Percentiles rank a stretch among this genome's conserved stretches.
Conservation (phyloP, 2,329 filamentous ascomycete species). For the Sporothrix phasma region DNA sequence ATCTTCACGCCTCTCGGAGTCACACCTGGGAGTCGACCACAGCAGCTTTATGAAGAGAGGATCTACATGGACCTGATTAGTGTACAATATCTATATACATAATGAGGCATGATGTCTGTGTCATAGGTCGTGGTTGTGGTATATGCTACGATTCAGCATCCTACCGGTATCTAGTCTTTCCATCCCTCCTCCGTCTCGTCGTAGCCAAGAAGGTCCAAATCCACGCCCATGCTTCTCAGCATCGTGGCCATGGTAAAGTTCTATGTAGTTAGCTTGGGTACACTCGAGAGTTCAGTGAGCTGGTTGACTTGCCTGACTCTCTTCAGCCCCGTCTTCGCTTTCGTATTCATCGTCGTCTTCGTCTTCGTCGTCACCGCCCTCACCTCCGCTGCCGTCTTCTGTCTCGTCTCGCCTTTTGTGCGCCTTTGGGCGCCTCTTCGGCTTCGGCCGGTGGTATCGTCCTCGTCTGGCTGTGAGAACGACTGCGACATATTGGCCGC, state of each 20-base stretch:
- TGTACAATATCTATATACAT: background rate
- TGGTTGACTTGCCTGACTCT: background rate
- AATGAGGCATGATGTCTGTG: background rate
- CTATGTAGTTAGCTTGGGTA: constrained; percentile 14
- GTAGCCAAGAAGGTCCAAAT: constrained; percentile 28
- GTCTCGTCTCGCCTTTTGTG: background rate
- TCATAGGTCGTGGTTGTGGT: background rate
- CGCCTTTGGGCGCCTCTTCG: background rate
- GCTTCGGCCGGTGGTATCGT: too few species aligned
- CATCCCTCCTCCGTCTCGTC: constrained; percentile 26
- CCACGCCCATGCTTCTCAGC: constrained; percentile 30
- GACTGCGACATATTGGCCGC: constrained; percentile 24
- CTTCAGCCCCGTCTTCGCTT: background rate
- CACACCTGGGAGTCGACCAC: background rate
- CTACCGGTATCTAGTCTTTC: constrained; percentile 16
- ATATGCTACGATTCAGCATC: background rate
- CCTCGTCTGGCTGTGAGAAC: constrained; percentile 19
- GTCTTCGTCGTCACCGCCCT: constrained; percentile 3
- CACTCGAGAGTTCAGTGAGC: background rate
- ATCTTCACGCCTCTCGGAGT: background rate
- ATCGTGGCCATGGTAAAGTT: constrained; percentile 32
- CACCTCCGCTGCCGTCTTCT: background rate
- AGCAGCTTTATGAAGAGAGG: background rate
- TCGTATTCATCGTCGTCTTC: constrained; percentile 10
- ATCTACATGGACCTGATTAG: background rate